Conservation (phyloP, 768 basidiomycete species). For the Lactarius indigo region DNA sequence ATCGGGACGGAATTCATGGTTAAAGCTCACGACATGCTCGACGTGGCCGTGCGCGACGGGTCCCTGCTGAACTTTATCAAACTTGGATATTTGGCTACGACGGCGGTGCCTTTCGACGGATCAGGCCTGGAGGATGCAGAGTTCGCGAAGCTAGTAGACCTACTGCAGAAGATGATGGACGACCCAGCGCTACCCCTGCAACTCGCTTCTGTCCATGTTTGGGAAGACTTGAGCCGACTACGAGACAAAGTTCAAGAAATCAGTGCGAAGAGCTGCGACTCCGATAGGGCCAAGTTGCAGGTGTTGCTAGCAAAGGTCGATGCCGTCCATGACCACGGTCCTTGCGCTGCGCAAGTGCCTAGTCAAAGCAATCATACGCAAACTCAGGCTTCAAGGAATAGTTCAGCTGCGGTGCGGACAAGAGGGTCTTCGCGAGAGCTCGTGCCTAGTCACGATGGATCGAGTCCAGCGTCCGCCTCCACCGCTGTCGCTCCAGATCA, state of each 20-base stretch:
- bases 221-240: conserved; percentile 1
- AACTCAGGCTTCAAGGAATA: too few relatives aligned
- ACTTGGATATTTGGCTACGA: background rate
- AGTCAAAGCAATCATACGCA: too few relatives aligned
- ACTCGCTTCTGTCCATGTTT: background rate
- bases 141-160: background rate
- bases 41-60: background rate
- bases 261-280: background rate
- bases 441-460: background rate
- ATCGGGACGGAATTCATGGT: conserved; percentile 3
- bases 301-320: background rate
- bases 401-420: background rate
- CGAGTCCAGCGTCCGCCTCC: background rate
- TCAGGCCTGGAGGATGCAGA: background rate
- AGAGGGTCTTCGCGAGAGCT: background rate
- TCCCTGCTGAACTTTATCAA: conserved; percentile 13
- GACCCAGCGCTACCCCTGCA: background rate
- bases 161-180: conserved; percentile 1
- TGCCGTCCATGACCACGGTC: background rate
- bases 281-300: background rate
- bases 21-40: background rate
- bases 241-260: background rate
- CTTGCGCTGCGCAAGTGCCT: background rate
- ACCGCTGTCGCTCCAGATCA: background rate
- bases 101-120: background rate